Evolutionary conservation across 352 stramenopile species (phyloP).

Genomic region (Blastocystis sp.): DNA sequence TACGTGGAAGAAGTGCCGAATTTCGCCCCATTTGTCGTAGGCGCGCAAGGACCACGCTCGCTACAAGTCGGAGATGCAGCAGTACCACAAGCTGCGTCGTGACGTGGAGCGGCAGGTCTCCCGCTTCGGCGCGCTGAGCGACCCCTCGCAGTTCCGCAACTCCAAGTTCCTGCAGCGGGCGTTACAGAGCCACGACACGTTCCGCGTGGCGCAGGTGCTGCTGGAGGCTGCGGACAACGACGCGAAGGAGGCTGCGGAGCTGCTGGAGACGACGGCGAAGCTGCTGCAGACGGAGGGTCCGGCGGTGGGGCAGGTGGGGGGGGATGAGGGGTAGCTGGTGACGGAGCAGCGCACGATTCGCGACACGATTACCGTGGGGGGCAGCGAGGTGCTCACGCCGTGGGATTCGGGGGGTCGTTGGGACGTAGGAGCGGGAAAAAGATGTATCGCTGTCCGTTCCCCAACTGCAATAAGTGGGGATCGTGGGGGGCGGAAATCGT

Average conservation of each 20-base stretch:
- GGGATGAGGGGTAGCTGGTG: background rate
- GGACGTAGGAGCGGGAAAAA: background rate
- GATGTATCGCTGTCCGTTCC: slow-evolving; percentile 31
- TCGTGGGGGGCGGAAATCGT: background rate
- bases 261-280: slow-evolving; percentile 13
- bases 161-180: slow-evolving; percentile 5
- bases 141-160: background rate
- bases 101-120: slow-evolving; percentile 39
- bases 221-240: background rate
- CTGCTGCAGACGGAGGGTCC: background rate
- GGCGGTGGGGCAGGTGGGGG: background rate
- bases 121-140: background rate
- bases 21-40: background rate
- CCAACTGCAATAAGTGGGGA: slow-evolving; percentile 46
- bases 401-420: background rate
- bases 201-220: slow-evolving; percentile 20
- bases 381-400: background rate
- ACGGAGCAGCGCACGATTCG: background rate
- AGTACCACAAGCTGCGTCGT: slow-evolving; percentile 10
- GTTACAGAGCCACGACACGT: background rate
- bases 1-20: background rate
- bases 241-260: background rate
- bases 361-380: background rate
- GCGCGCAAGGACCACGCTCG: background rate
- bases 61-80: slow-evolving; percentile 27